Base-by-base conservation (phyloP, 1,139 yeast genomes). In the Scheffersomyces illinoinensis region DNA sequence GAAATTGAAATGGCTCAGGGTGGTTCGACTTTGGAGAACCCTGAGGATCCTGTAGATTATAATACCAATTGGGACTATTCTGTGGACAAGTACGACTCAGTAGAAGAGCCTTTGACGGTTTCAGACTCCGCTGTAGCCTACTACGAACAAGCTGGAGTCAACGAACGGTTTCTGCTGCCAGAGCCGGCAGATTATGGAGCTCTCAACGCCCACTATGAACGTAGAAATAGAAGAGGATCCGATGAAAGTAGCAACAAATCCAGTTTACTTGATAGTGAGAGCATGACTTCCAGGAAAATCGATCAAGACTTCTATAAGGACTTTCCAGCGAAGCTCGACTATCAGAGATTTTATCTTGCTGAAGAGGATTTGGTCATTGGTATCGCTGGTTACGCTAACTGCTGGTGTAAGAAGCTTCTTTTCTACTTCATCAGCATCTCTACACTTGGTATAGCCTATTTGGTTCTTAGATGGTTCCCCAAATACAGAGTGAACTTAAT, bases 281-380 rank as follows among this genome's bases (percentile, higher is more conserved):
- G 56, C 43, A 65, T 61, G n/a, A 64, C 61, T 8, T 61, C 65
- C 24, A 60, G 60, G 21, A 60, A 57, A 20, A 62, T 75, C 47
- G 85, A 79, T 57, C 79, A 76, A 24, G 78, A 77, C 53, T 79
- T 80, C 64, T 80, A 75, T 62, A 71, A 77, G 14, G 71, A 75
- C 18, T 78, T 71, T 65, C 85, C 83, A 10, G 79, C 86, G 7
- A 77, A 62, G 19, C 76, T 79, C 63, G 79, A 76, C 56, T 82
- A 81, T 65, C 99, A 95, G 74, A 81, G 98, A 57, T 92, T 90
- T 71, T 95, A 95, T 72, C 85, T 96, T 62, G 95, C 97, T 0
- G 98, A 96, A 72, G 99, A 95, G 70, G 99, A 95, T 75, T 78
- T 95, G 69, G 95, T 93, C 20, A 85, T 96, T 60, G 97, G 97